phyloP scores from a whole-genome alignment of 805 yeast genomes.

The Kodamaea kakaduensis region DNA sequence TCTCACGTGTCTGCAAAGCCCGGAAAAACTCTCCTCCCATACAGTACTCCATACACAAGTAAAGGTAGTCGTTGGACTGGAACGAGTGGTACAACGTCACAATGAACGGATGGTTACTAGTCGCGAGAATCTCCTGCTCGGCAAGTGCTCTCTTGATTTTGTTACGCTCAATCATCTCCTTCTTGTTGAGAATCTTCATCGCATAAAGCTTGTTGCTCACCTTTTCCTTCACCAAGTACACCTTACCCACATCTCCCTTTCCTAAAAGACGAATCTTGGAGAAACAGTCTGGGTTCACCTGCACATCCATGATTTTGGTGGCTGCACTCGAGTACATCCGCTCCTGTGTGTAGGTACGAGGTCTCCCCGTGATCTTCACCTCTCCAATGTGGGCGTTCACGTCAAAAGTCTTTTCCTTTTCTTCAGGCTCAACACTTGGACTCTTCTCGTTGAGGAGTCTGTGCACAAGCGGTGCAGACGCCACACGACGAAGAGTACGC shows the following conservation, averaged over 20 bases:
- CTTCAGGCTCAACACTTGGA: constrained; percentile 4
- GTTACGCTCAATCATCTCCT: constrained; percentile 92
- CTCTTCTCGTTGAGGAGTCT: constrained; percentile 26
- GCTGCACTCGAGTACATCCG: constrained; percentile 73
- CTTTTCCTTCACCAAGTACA: constrained; percentile 84
- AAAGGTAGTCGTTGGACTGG: constrained; percentile 87
- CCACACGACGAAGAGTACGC: constrained; percentile 61
- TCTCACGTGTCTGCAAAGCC: constrained; percentile 86
- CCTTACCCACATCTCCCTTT: constrained; percentile 97
- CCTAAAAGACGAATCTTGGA: constrained; percentile 90
- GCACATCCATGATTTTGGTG: constrained; percentile 67
- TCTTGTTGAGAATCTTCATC: constrained; percentile 84
- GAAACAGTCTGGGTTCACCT: constrained; percentile 82
- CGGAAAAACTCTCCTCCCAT: constrained; percentile 99
- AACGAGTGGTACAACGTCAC: constrained; percentile 95
- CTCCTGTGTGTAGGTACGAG: constrained; percentile 39
- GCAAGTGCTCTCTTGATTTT: constrained; percentile 93
- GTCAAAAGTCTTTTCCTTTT: constrained; percentile 35
- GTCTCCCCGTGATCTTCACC: constrained; percentile 32
- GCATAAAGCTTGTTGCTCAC: constrained; percentile 74
- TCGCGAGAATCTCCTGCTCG: constrained; percentile 93
- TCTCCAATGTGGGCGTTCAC: constrained; percentile 43
- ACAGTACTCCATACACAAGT: constrained; percentile 97
- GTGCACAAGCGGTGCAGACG: constrained; percentile 73
- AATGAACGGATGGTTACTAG: constrained; percentile 94